Conservation (phyloP, 495 filamentous ascomycete genomes). For the Daldinia decipiens region DNA sequence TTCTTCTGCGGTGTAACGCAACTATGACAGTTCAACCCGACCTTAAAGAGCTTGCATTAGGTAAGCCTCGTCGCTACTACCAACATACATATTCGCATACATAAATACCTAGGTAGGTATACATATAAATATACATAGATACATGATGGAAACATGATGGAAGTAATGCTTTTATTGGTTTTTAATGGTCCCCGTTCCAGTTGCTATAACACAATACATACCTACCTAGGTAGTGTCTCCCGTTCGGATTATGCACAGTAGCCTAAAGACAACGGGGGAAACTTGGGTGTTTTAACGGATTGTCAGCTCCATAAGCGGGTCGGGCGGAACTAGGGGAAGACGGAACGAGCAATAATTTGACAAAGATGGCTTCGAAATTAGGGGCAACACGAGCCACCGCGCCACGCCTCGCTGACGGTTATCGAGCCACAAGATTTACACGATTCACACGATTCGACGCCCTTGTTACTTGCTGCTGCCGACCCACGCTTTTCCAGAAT, state of each 20-base stretch:
- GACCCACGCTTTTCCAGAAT: conserved; percentile 9
- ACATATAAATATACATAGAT: conserved; percentile 13
- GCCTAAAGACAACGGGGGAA: conserved; percentile 38
- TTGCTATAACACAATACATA: conserved; percentile 27
- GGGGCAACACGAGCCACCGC: conserved; percentile 36
- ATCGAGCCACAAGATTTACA: conserved; percentile 43
- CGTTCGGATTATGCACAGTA: conserved; percentile 35
- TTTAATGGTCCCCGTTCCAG: conserved; percentile 8
- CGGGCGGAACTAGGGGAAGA: conserved; percentile 44
- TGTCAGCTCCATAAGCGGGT: conserved; percentile 45
- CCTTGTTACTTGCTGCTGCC: background rate
- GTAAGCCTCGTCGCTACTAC: conserved; percentile 21
- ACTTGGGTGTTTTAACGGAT: conserved; percentile 24
- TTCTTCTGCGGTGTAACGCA: conserved; percentile 39
- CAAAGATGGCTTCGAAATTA: conserved; percentile 31
- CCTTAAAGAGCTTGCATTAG: conserved; percentile 24
- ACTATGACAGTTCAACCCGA: conserved; percentile 34
- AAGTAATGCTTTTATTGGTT: conserved; percentile 12
- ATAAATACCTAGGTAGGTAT: too few species aligned
- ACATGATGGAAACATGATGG: background rate
- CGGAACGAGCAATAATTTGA: conserved; percentile 45
- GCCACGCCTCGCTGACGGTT: conserved; percentile 34
- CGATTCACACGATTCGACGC: conserved; percentile 21
- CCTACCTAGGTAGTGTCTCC: conserved; percentile 2
- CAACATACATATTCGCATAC: conserved; percentile 13